phyloP scores from a whole-genome alignment of 495 filamentous ascomycete genomes.

The Pyrenula aspistea region DNA sequence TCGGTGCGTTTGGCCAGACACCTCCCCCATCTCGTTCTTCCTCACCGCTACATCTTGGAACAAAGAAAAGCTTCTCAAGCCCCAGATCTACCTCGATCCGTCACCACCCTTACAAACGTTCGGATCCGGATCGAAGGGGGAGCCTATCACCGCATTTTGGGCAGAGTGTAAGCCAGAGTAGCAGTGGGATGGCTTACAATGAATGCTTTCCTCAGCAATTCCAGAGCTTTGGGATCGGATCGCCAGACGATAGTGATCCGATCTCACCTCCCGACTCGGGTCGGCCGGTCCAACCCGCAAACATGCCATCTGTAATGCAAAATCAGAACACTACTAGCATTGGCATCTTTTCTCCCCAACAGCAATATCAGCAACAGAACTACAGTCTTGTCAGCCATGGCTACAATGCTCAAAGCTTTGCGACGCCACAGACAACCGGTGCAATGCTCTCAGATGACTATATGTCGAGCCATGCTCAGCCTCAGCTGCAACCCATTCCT shows the following conservation, averaged over 20 bases:
- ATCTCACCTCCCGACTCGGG: constrained; percentile 33
- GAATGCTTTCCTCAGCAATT: constrained; percentile 29
- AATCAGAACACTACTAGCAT: constrained; percentile 24
- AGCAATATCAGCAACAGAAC: constrained; percentile 28
- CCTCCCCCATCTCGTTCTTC: background rate
- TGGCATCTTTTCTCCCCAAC: constrained; percentile 25
- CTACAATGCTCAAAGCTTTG: constrained; percentile 18
- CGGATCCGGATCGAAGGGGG: constrained; percentile 1
- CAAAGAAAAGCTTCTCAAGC: background rate
- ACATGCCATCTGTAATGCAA: constrained; percentile 23
- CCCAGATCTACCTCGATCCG: background rate
- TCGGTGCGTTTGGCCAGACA: background rate
- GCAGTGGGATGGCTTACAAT: constrained; percentile 29
- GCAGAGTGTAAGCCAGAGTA: constrained; percentile 2
- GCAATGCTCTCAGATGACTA: background rate
- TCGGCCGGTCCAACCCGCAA: constrained; percentile 29
- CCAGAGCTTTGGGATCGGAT: constrained; percentile 26
- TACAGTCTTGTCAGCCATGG: constrained; percentile 21
- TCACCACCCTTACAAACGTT: constrained; percentile 3
- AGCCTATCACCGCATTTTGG: background rate
- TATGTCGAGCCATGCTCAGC: background rate
- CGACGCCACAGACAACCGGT: constrained; percentile 20
- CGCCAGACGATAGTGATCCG: constrained; percentile 26
- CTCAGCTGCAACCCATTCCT: constrained; percentile 27
- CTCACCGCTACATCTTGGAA: background rate